Percentiles rank a stretch among this genome's conserved stretches.
These are phyloP conservation scores for Diplotaxis tenuifolia DNA, from an alignment of 345 rosid genomes.

Conservation along the genomic window DNA sequence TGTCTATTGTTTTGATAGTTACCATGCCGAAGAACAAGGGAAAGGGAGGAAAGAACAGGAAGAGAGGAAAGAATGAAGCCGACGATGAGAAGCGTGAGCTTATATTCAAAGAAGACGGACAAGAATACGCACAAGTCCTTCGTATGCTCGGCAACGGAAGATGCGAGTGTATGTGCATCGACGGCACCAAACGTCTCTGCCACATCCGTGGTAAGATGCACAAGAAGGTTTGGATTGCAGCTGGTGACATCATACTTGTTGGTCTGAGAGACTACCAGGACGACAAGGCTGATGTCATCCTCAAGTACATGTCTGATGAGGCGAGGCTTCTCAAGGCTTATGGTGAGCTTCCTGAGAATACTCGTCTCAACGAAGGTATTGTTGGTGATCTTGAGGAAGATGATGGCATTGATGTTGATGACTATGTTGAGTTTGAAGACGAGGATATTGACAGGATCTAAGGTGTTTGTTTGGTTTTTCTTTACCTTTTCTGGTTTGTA, in stretches of 20 bases:
- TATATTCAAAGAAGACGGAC: conserved; percentile 73
- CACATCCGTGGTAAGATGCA: conserved; percentile 87
- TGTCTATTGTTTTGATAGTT: background rate
- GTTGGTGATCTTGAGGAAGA: conserved; percentile 62
- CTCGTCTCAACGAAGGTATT: conserved; percentile 68
- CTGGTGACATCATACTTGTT: conserved; percentile 74
- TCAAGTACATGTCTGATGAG: conserved; percentile 81
- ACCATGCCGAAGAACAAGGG: conserved; percentile 83
- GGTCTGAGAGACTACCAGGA: conserved; percentile 79
- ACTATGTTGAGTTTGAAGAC: conserved; percentile 70
- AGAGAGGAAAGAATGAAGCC: conserved; percentile 84
- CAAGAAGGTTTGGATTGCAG: conserved; percentile 87
- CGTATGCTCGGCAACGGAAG: conserved; percentile 80
- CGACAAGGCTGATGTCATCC: conserved; percentile 80
- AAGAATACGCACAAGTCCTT: conserved; percentile 67
- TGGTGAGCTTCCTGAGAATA: conserved; percentile 72
- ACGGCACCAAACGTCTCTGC: conserved; percentile 61
- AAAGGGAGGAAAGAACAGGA: conserved; percentile 87
- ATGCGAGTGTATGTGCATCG: conserved; percentile 69
- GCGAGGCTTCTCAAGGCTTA: conserved; percentile 66
- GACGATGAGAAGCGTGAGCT: conserved; percentile 79
- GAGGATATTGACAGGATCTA: conserved; percentile 80
- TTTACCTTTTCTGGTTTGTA: conserved; percentile 7
- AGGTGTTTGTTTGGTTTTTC: conserved; percentile 8
- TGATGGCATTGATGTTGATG: conserved; percentile 54